Conservation (phyloP, 768 basidiomycete genomes). For the Mycena vitilis region DNA sequence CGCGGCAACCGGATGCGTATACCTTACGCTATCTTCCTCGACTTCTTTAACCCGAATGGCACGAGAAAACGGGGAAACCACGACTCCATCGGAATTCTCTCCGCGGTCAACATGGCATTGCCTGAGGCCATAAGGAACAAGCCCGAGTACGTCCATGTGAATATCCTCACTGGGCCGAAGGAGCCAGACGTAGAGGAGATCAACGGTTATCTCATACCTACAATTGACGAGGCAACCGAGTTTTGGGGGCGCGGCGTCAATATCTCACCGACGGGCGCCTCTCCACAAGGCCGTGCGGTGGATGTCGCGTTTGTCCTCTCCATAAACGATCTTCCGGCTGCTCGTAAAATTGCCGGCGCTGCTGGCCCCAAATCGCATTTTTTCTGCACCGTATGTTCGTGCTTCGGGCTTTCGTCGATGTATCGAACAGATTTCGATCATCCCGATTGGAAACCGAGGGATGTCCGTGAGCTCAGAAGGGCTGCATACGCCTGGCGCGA, state of each 20-base stretch:
- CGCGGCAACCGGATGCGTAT: constrained; percentile 27
- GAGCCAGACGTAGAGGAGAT: constrained; percentile 43
- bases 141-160: constrained; percentile 48
- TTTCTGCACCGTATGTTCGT: constrained; percentile 47
- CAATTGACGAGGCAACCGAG: constrained; percentile 43
- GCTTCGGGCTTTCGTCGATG: constrained; percentile 22
- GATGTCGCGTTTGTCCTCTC: constrained; percentile 29
- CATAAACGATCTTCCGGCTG: constrained; percentile 47
- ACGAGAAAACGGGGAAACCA: constrained; percentile 39
- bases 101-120: constrained; percentile 29
- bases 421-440: constrained; percentile 31
- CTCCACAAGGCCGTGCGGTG: constrained; percentile 9
- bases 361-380: constrained; percentile 38
- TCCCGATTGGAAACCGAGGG: constrained; percentile 32
- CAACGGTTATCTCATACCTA: constrained; percentile 45
- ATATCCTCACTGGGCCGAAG: constrained; percentile 45
- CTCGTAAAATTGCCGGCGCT: constrained; percentile 42
- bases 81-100: constrained; percentile 47
- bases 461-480: constrained; percentile 25
- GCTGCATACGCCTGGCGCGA: constrained; percentile 39
- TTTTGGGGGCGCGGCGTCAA: constrained; percentile 37
- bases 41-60: constrained; percentile 50
- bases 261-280: constrained; percentile 37
- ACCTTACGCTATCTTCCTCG: constrained; percentile 44
- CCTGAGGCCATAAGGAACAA: constrained; percentile 44